Conservation (phyloP, 2,329 filamentous ascomycete genomes). For the Botrytis medusae region DNA sequence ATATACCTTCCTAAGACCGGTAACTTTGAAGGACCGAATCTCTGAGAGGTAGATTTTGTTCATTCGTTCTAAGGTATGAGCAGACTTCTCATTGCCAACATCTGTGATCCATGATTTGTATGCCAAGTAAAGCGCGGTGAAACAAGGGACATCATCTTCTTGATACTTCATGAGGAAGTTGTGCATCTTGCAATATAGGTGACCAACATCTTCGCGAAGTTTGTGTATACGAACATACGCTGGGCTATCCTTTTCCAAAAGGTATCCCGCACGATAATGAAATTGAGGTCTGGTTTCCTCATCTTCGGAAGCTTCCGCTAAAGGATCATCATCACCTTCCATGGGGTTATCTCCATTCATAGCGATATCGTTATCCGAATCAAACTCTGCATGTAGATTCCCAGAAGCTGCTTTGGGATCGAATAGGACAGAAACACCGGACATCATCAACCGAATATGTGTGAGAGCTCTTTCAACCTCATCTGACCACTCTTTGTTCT, state of each 20-base stretch:
- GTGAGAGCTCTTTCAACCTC: conserved; percentile 90
- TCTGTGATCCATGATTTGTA: conserved; percentile 98
- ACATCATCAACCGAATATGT: conserved; percentile 82
- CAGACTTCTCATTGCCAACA: conserved; percentile 92
- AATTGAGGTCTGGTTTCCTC: conserved; percentile 84
- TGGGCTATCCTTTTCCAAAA: conserved; percentile 61
- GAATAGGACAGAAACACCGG: conserved; percentile 86
- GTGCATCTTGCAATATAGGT: conserved; percentile 80
- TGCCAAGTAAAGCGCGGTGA: conserved; percentile 86
- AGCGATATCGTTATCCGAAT: conserved; percentile 46
- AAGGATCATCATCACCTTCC: conserved; percentile 56
- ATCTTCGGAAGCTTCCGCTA: conserved; percentile 68
- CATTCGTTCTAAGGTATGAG: conserved; percentile 87
- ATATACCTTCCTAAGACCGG: conserved; percentile 86
- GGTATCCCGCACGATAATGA: conserved; percentile 84
- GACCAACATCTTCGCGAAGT: conserved; percentile 76
- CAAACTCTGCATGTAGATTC: conserved; percentile 47
- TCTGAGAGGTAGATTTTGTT: conserved; percentile 82
- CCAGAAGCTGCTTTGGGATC: conserved; percentile 72
- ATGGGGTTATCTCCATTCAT: conserved; percentile 51
- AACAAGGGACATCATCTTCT: conserved; percentile 94
- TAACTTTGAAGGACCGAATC: conserved; percentile 90
- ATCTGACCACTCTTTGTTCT: conserved; percentile 98
- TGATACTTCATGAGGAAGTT: conserved; percentile 78
- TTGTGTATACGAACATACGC: conserved; percentile 77